Evolutionary conservation across 1,284 basidiomycete species (phyloP), one percentile per base, ranked within the genome.

Genomic region (Ganoderma meredithae): DNA sequence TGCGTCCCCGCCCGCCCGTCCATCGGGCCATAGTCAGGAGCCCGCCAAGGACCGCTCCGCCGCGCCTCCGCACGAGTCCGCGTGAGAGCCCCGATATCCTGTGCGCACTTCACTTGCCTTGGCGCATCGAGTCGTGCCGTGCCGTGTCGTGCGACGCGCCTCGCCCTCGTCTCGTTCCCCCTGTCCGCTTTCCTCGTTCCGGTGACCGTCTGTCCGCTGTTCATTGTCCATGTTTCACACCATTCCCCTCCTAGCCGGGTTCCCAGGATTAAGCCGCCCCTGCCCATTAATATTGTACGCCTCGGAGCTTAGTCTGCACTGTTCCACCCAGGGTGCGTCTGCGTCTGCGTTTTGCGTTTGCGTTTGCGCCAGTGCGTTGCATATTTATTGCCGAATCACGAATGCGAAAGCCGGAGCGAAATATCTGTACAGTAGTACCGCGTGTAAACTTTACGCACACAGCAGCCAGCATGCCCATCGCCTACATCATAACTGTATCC

Each of bases 61-160:
- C 36, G 61, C 65, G 65, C 61, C 65, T 59, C 65, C 65, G 43
- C 61, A 62, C 65, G 65, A 66, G 13, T 41, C 65, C 60, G 65
- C 61, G 65, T 66, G 65, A 66, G 65, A 66, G 43, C 44, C 12
- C 31, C 41, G 53, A 55, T 31, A n/a, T n/a, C 53, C 22, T 41
- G 39, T 12, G 36, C 58, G 39, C 31, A 19, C 25, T 56, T 39
- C 36, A 39, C 36, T 39, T 39, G 39, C 15, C 36, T 60, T 40
- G 22, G 39, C 58, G 15, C 36, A 22, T 40, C 58, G n/a, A 9
- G 56, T 19, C 56, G 44, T 22, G 40, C 22, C 58, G 31, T 19
- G 55, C 22, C 58, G 31, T 19, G 55, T 58, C 58, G 58, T 60
- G 40, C 58, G 36, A 41, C 39, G 39, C 58, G 36, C 39, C 33